Base-by-base conservation (phyloP, 176 grass and related monocot species). In the Neostapfia colusana region DNA sequence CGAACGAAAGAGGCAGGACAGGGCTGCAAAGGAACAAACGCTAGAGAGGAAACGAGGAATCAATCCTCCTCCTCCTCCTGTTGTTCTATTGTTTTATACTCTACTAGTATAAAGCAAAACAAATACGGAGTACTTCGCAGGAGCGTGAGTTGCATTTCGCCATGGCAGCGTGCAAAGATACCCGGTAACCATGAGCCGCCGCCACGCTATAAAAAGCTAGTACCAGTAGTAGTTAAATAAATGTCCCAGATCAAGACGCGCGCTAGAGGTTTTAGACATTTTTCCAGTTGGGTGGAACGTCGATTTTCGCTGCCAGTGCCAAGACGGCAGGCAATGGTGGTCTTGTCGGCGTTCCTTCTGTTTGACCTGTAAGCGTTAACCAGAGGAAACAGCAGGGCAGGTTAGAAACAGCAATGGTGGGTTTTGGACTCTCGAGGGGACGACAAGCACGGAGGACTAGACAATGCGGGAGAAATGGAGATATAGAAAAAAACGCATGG, bases 91-190 rank as follows among this genome's bases (percentile, higher is more conserved):
- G 5, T 48, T 48, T 16, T 48, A 18, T 20, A 7, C 1, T 51
- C 4, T 0, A 48, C 0, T 12, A 48, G 4, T 0, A 48, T 16
- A 16, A 17, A 31, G 58, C 13, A 8, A 16, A 7, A 40, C 49
- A 66, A 48, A 27, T n/a, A n/a, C n/a, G n/a, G n/a, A n/a, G n/a
- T n/a, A n/a, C n/a, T n/a, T n/a, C n/a, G n/a, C 12, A 12, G 35
- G 21, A 43, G 59, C 10, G 31, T 41, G 28, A n/a, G 68, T n/a
- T 38, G 82, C 65, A 42, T 35, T 35, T 18, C 43, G 82, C 82
- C 56, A 84, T 84, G 53, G 82, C 82, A 64, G 74, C 68, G 75
- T 73, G 76, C 38, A 66, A 85, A 79, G 83, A 79, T 79, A 31
- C 76, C n/a, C 12, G 37, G 59, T 6, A 27, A 58, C 58, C 82